phyloP scores from a whole-genome alignment of 108 stramenopile genomes.

The Asterionellopsis glacialis region DNA sequence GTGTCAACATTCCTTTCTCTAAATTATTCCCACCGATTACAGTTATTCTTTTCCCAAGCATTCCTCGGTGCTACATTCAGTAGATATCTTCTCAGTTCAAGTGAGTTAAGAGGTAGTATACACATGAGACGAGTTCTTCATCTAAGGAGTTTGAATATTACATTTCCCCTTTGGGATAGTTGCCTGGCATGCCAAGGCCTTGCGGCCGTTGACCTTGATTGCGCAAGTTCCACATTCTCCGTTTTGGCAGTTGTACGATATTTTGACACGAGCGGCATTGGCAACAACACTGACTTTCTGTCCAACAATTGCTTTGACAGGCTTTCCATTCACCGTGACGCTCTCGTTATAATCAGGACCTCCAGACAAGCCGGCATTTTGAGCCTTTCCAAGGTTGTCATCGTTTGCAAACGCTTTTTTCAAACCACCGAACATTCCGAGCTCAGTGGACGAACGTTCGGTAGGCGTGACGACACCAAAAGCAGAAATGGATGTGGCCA shows the following conservation, averaged over 20 bases:
- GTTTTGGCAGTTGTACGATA: conserved; percentile 82
- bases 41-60: neutral
- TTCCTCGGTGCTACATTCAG: neutral
- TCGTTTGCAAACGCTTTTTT: conserved; percentile 79
- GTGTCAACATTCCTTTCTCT: too few species aligned
- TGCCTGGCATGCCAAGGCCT: conserved; percentile 76
- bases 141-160: conserved; percentile 55
- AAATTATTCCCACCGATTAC: too few species aligned
- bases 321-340: conserved; percentile 80
- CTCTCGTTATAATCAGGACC: conserved; percentile 75
- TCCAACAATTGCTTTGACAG: conserved; percentile 65
- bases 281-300: conserved; percentile 78
- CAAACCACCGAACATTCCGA: conserved; percentile 65
- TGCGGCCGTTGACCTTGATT: conserved; percentile 75
- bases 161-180: conserved; percentile 57
- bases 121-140: neutral
- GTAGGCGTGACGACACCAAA: neutral
- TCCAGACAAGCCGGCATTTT: conserved; percentile 61
- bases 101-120: neutral
- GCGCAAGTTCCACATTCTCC: conserved; percentile 81
- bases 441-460: conserved; percentile 17
- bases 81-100: neutral
- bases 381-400: conserved; percentile 53
- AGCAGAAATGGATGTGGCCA: neutral
- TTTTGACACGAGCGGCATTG: conserved; percentile 67